phyloP scores from a whole-genome alignment of 768 basidiomycete species.

The Pleurotus tuoliensis region DNA sequence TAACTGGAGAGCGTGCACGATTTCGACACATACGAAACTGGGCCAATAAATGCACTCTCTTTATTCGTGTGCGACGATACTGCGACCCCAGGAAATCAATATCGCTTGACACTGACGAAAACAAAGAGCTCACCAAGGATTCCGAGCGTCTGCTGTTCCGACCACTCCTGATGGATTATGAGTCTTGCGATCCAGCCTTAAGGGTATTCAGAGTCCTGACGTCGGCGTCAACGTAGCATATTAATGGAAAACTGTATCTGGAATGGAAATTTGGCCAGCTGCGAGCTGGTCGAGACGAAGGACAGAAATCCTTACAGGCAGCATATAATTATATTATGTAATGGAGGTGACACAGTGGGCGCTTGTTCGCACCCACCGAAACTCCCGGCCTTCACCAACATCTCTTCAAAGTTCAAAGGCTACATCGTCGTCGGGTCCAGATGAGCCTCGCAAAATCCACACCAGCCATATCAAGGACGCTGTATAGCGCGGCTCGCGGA shows the following conservation, averaged over 20 bases:
- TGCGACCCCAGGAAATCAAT: neutral
- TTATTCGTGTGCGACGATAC: too few relatives aligned
- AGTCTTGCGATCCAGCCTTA: neutral
- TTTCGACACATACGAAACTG: too few relatives aligned
- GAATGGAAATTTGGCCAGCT: neutral
- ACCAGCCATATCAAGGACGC: neutral
- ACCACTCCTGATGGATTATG: neutral
- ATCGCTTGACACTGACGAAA: neutral
- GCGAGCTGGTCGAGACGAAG: neutral
- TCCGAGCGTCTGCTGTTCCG: neutral
- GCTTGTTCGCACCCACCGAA: neutral
- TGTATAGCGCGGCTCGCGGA: neutral
- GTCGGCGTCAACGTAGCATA: neutral
- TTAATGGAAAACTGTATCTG: neutral
- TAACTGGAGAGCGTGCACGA: too few relatives aligned
- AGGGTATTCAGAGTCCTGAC: neutral
- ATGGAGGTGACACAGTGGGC: neutral
- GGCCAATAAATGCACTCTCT: too few relatives aligned
- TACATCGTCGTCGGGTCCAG: neutral
- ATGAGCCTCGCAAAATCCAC: neutral
- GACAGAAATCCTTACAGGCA: neutral
- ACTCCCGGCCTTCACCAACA: neutral
- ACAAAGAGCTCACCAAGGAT: neutral
- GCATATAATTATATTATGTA: neutral
- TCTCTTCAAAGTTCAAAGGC: neutral